A percentile compares a stretch with the other conserved stretches of the same genome.
Evolutionary conservation across 129 eudicot species (phyloP).

Genomic region (Pittosporum tobira): DNA sequence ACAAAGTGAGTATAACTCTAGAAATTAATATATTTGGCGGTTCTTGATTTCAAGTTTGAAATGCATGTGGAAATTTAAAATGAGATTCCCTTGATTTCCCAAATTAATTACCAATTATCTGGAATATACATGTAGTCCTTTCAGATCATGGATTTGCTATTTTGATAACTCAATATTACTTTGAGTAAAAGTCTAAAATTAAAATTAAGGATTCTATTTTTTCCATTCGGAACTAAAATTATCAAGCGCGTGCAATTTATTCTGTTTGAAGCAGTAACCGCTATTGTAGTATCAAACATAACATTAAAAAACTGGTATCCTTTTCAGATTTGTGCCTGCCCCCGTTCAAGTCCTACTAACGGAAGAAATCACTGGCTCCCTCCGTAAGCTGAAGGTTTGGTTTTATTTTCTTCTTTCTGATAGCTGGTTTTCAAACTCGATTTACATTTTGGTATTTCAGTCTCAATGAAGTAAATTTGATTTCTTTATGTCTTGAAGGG

Average conservation of each 20-base stretch:
- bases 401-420: background rate
- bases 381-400: constrained; percentile 75
- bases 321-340: constrained; percentile 79
- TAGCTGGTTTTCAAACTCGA: background rate
- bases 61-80: too few relatives aligned
- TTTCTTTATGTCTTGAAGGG: constrained; percentile 33
- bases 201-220: too few relatives aligned
- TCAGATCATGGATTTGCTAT: background rate
- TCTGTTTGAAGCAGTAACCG: background rate
- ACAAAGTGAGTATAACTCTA: background rate
- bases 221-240: background rate
- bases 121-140: background rate
- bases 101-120: background rate
- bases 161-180: background rate
- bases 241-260: background rate
- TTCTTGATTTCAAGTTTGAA: too few relatives aligned
- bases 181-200: too few relatives aligned
- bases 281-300: background rate
- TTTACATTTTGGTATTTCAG: background rate
- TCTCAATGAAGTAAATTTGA: too few relatives aligned
- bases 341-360: constrained; percentile 76
- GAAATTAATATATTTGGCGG: too few relatives aligned
- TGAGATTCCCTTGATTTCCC: too few relatives aligned
- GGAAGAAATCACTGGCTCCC: constrained; percentile 84
- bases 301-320: background rate